Evolutionary conservation across 2,329 filamentous ascomycete species (phyloP), one percentile per base, ranked within the genome.

Genomic region (Byssochlamys sp.): DNA sequence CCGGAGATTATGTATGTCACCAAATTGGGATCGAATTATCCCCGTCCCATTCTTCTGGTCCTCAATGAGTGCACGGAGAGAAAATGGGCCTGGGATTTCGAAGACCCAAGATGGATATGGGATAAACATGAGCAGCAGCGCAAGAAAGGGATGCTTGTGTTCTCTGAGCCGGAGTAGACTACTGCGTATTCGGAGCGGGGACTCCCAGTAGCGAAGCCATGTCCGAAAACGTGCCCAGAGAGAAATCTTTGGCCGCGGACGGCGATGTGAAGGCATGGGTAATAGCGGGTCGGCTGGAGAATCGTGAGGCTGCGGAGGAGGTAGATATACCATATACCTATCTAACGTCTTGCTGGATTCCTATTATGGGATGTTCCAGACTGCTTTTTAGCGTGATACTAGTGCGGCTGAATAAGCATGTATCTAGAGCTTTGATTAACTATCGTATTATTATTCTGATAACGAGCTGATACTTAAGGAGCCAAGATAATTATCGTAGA

Each of bases 21-120:
- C 55, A 2, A 39, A 39, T 2, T 39, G 12, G 35, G 35, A 39
- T 2, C 35, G 35, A n/a, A 39, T 39, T 19, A 39, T 39, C 35
- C 35, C 35, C 12, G 35, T 39, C 35, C 27, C 39, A 50, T 58
- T 61, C 57, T 63, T 58, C 25, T 53, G 39, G 11, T 63, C 58
- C 12, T 65, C 58, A 11, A 63, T 58, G 1, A 65, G 54, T 7
- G 51, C 57, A 7, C 56, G 55, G 3, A 61, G 58, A 33, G 66
- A 52, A 4, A 63, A 54, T n/a, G 60, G 60, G 0, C 57, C 63
- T 2, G 67, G 64, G 2, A 69, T 55, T 4, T 57, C 57, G 12
- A 68, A 65, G n/a, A 57, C 58, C 65, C 65, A 68, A 35, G 61
- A 58, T 12, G 65, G 67, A 25, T 61, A 64, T 6, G 66, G 65